Evolutionary conservation across 768 basidiomycete genomes (phyloP).

Genomic region (Lyophyllum shimeji): DNA sequence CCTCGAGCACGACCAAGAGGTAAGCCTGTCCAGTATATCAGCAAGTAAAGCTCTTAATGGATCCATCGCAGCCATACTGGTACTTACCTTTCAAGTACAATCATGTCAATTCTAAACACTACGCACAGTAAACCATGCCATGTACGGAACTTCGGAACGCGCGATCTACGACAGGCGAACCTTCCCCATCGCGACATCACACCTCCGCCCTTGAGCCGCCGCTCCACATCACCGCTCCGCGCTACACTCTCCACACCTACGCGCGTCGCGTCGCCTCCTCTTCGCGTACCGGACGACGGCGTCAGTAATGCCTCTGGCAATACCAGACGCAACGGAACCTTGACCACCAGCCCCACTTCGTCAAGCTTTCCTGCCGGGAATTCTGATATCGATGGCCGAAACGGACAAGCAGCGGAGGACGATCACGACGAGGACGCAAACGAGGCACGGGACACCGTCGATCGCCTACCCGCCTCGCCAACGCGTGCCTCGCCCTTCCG

Average conservation of each 20-base stretch:
- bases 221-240: constrained; percentile 20
- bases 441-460: constrained; percentile 20
- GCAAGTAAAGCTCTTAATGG: neutral
- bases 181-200: constrained; percentile 49
- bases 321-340: constrained; percentile 22
- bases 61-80: constrained; percentile 48
- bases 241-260: constrained; percentile 25
- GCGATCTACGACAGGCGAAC: constrained; percentile 70
- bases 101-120: neutral
- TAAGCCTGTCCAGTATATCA: constrained; percentile 29
- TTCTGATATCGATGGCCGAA: neutral
- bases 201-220: constrained; percentile 19
- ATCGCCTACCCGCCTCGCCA: neutral
- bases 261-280: constrained; percentile 25
- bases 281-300: neutral
- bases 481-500: neutral
- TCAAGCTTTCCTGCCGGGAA: constrained; percentile 24
- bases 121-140: constrained; percentile 77
- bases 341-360: constrained; percentile 32
- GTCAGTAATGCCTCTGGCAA: neutral
- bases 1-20: constrained; percentile 83
- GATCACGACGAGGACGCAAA: constrained; percentile 17
- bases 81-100: constrained; percentile 18
- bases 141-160: constrained; percentile 74
- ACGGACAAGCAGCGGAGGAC: neutral